Base-by-base conservation (phyloP, 2,329 filamentous ascomycete species). In the Chalara sp. region DNA sequence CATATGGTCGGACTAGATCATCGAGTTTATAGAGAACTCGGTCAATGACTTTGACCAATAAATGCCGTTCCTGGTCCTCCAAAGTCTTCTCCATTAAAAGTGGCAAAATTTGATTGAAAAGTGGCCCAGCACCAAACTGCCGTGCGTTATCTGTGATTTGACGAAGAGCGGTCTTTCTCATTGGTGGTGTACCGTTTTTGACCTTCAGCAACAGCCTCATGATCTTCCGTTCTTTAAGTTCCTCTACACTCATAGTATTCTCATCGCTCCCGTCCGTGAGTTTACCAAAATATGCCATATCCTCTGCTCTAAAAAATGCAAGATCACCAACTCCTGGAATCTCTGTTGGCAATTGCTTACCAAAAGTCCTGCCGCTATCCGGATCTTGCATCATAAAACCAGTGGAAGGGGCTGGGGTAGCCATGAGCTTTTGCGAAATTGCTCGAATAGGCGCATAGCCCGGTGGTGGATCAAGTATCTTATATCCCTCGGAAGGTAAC, bases 341-440 rank as follows among this genome's bases (percentile, higher is more conserved):
- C 65, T 97, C 92, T 4, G 89, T 95, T 6, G 92, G 89, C 62
- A 97, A 81, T 60, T 95, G 89, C 71, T 95, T 95, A 59, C 90
- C 89, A 64, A 92, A 81, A 46, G 87, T 75, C 57, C 89, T 81
- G 53, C 84, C 83, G 65, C 87, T 90, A 59, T 95, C 90, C 6
- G 90, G 88, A 59, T 99, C 90, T 66, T 97, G 93, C 83, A 96
- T 95, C 85, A 95, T 93, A 72, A 97, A 99, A 2, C 93, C 93
- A 41, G 79, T 81, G 55, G 87, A 76, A n/a, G 88, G 81, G 11
- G 83, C 78, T 39, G 89, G 83, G 11, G 89, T 87, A 39, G 83
- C 78, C 71, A 84, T 82, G 42, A 89, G 71, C 65, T 88, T 88
- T 66, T 90, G 82, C 35, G 89, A 78, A 47, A 88, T 81, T 33